Percentiles rank a stretch among this genome's conserved stretches.
phyloP scores from a whole-genome alignment of 2,329 filamentous ascomycete species.

The Fusarium veterinarium region DNA sequence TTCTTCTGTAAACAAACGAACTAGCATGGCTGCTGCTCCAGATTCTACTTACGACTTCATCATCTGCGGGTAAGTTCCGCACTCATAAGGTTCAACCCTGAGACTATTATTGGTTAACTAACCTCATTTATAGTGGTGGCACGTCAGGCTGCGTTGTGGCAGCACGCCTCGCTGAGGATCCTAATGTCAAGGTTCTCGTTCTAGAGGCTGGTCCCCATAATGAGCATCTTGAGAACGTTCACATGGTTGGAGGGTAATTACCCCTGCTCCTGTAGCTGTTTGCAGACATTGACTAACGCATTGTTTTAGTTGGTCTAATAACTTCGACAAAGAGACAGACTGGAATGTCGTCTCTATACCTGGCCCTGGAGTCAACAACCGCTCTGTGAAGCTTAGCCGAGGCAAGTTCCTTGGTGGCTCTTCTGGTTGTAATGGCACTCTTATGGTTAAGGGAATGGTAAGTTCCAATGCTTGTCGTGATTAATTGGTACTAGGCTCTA shows the following conservation, averaged over 20 bases:
- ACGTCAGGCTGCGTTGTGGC: slow-evolving; percentile 54
- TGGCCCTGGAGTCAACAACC: slow-evolving; percentile 52
- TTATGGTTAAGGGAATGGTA: slow-evolving; percentile 59
- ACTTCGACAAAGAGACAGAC: slow-evolving; percentile 61
- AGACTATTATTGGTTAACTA: not conserved
- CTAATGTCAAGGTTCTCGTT: slow-evolving; percentile 47
- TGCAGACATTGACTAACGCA: not conserved
- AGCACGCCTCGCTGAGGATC: slow-evolving; percentile 51
- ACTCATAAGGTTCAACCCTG: not conserved
- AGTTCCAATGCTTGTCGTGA: not conserved
- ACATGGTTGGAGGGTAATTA: slow-evolving; percentile 62
- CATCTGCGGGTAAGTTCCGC: slow-evolving; percentile 48
- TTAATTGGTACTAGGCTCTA: not conserved
- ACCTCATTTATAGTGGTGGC: slow-evolving; percentile 45
- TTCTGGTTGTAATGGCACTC: slow-evolving; percentile 61
- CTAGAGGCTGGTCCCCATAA: slow-evolving; percentile 55
- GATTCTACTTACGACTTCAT: slow-evolving; percentile 49
- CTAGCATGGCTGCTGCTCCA: slow-evolving; percentile 32
- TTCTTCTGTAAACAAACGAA: not conserved
- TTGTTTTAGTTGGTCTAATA: slow-evolving; percentile 54
- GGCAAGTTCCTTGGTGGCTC: slow-evolving; percentile 63
- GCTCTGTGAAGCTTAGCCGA: slow-evolving; percentile 60
- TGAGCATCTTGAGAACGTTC: slow-evolving; percentile 59
- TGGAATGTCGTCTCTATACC: slow-evolving; percentile 62
- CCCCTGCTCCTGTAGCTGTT: too few relatives aligned